A percentile compares a stretch with the other conserved stretches of the same genome.
Evolutionary conservation across 306 rosid genomes (phyloP).

Genomic region (Cucurbita moschata): DNA sequence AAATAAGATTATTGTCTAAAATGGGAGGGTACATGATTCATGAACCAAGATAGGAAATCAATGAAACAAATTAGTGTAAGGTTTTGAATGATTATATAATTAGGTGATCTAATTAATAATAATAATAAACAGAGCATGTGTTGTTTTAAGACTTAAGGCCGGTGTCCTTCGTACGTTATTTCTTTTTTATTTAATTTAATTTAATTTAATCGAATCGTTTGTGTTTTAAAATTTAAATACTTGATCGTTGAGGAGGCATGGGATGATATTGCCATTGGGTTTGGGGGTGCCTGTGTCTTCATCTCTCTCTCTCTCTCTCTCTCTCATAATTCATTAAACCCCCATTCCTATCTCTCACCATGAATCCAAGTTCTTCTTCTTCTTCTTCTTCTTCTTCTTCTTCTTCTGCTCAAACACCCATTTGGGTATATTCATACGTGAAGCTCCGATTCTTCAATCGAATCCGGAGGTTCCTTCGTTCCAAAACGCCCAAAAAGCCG

Average conservation of each 20-base stretch:
- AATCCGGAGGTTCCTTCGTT: constrained; percentile 45
- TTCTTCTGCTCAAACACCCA: constrained; percentile 32
- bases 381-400: constrained; percentile 15
- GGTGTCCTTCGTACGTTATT: background rate
- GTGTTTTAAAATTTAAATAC: background rate
- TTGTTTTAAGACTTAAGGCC: background rate
- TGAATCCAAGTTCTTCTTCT: constrained; percentile 18
- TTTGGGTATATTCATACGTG: constrained; percentile 45
- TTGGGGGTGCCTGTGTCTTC: background rate
- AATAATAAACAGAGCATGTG: background rate
- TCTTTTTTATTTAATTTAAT: background rate
- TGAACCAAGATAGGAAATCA: background rate
- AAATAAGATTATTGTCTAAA: too few relatives aligned
- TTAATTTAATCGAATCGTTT: background rate
- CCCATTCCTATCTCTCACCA: constrained; percentile 6
- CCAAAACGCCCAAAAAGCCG: constrained; percentile 45
- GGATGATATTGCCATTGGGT: constrained; percentile 8
- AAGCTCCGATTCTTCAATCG: constrained; percentile 60
- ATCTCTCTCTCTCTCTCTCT: background rate
- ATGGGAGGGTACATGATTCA: too few relatives aligned
- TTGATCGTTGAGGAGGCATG: constrained; percentile 5
- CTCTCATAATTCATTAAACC: background rate
- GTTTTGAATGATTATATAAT: background rate
- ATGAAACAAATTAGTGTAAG: background rate
- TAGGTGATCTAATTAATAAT: background rate